A percentile compares a stretch with the other conserved stretches of the same genome.
phyloP scores from a whole-genome alignment of 352 stramenopile species.

The Globisporangium lucens region DNA sequence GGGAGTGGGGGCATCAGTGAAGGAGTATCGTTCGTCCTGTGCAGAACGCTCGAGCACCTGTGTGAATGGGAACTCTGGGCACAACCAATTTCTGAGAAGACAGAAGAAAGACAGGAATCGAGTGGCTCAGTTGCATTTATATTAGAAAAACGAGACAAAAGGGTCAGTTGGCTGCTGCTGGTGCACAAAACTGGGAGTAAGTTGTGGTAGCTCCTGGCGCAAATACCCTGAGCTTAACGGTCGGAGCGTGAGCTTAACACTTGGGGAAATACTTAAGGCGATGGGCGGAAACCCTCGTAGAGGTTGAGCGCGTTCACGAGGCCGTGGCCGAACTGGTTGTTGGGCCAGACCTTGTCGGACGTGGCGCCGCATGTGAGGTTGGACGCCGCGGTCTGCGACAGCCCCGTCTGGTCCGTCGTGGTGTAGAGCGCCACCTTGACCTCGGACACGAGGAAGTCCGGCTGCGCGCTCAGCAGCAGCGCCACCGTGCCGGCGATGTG shows the following conservation, averaged over 20 bases:
- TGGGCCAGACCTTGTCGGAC: not conserved
- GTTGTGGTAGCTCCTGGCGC: not conserved
- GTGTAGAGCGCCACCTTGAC: not conserved
- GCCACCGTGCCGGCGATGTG: not conserved
- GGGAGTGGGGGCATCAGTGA: too few relatives aligned
- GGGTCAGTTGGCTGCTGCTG: not conserved
- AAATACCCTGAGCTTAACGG: not conserved
- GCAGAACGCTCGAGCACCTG: too few relatives aligned
- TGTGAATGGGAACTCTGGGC: too few relatives aligned
- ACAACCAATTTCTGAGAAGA: too few relatives aligned
- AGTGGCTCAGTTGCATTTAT: not conserved
- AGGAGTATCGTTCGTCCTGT: too few relatives aligned
- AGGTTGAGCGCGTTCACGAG: not conserved
- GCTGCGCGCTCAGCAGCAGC: not conserved
- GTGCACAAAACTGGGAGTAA: not conserved
- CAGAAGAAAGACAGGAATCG: not conserved
- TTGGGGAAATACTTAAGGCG: not conserved
- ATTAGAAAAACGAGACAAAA: not conserved
- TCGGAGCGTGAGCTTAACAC: not conserved
- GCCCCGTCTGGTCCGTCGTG: not conserved
- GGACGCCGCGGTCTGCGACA: not conserved
- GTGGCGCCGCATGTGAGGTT: not conserved
- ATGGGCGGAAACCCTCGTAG: not conserved
- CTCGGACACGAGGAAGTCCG: not conserved
- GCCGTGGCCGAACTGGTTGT: slow-evolving; percentile 4